Evolutionary conservation across 1,139 yeast genomes (phyloP), one percentile per base, ranked within the genome.

Genomic region (Taphrina populina): DNA sequence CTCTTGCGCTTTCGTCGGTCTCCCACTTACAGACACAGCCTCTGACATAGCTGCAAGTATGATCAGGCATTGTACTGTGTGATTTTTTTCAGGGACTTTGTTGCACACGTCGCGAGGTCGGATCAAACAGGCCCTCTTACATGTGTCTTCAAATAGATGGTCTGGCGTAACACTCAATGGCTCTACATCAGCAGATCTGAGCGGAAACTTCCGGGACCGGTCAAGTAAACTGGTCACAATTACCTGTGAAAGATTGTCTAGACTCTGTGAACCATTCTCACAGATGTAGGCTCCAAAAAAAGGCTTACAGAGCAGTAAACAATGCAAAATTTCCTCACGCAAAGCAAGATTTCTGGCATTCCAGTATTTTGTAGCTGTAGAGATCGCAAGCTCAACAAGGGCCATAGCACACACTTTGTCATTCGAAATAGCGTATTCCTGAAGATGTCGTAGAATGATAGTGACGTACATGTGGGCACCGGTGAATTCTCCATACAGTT

Each of bases 361-460:
- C 39, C 36, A 53, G 7, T 19, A 46, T n/a, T 15, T 39, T 24
- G 23, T 36, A 23, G 46, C 30, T 15, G 30, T 11, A n/a, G n/a
- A n/a, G 8, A 37, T 3, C 4, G 19, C 10, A 8, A 37, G 11
- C 4, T 17, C 13, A 6, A 19, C 24, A 5, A 21, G n/a, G 8
- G 5, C 13, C n/a, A 11, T 20, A 19, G 43, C 43, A 17, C 17
- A 6, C 19, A 24, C 29, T 13, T 33, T n/a, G 23, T 37, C 21
- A 24, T 24, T 33, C 19, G 46, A 24, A 20, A 27, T n/a, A 7
- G 15, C 29, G 15, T 37, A 23, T n/a, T n/a, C n/a, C n/a, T n/a
- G n/a, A n/a, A n/a, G n/a, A n/a, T n/a, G n/a, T n/a, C n/a, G n/a
- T n/a, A n/a, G n/a, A n/a, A n/a, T n/a, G n/a, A n/a, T n/a, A n/a